Conservation (phyloP, 2,329 filamentous ascomycete species). For the Microcyclosporella mali region DNA sequence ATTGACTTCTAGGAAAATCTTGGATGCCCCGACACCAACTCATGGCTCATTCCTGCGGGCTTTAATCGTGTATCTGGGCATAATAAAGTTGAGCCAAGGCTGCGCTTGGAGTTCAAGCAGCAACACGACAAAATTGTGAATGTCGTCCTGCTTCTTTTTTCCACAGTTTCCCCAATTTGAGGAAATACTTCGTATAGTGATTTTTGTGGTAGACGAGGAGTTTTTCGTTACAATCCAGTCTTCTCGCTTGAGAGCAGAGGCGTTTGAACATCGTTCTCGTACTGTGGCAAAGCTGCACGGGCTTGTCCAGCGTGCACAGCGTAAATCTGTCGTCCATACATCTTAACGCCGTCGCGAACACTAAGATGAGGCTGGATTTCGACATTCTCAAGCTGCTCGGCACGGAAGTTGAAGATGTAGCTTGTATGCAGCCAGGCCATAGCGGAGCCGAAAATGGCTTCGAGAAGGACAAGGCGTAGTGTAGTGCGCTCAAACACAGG, state of each 20-base stretch:
- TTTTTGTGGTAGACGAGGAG: too few species aligned
- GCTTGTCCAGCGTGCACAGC: not conserved
- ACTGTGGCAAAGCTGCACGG: not conserved
- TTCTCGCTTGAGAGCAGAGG: not conserved
- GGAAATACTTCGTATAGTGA: too few species aligned
- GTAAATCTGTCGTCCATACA: slow-evolving; percentile 8
- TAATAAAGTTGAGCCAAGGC: too few species aligned
- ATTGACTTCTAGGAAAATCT: too few species aligned
- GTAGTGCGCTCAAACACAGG: slow-evolving; percentile 6
- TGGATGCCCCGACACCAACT: too few species aligned
- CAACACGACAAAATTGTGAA: too few species aligned
- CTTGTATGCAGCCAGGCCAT: slow-evolving; percentile 18
- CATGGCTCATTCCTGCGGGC: too few species aligned
- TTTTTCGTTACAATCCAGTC: not conserved
- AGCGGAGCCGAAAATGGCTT: slow-evolving; percentile 15
- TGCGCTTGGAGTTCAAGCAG: too few species aligned
- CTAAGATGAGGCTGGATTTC: slow-evolving; percentile 8
- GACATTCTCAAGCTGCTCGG: slow-evolving; percentile 6
- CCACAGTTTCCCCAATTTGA: too few species aligned
- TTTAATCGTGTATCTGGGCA: too few species aligned
- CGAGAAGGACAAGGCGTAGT: slow-evolving; percentile 9
- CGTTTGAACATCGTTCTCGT: not conserved
- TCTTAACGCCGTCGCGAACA: slow-evolving; percentile 8
- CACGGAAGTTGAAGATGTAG: slow-evolving; percentile 19
- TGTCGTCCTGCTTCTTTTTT: too few species aligned